phyloP scores from a whole-genome alignment of 441 rosid genomes.

The Pelargonium citronellum region DNA sequence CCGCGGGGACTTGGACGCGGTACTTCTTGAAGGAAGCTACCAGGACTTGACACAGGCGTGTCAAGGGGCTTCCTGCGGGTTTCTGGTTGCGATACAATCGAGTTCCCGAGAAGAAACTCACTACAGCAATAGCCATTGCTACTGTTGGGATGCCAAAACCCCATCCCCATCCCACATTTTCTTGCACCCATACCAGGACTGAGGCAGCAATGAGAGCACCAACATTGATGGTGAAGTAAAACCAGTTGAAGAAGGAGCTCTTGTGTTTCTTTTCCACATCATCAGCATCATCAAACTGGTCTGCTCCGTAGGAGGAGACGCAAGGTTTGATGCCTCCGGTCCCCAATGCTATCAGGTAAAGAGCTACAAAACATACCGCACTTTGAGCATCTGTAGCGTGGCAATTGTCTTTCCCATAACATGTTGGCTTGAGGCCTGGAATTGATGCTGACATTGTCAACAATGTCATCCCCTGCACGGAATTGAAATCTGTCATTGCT shows the following conservation, averaged over 20 bases:
- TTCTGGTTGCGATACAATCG: constrained; percentile 58
- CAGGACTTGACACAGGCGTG: constrained; percentile 72
- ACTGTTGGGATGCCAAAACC: constrained; percentile 87
- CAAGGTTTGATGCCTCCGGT: constrained; percentile 96
- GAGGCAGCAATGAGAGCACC: constrained; percentile 87
- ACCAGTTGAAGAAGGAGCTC: constrained; percentile 90
- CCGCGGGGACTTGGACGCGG: constrained; percentile 55
- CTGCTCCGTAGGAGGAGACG: constrained; percentile 92
- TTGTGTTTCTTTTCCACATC: constrained; percentile 63
- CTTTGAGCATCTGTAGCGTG: constrained; percentile 45
- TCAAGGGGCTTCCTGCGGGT: constrained; percentile 90
- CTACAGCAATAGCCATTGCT: constrained; percentile 71
- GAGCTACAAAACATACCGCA: constrained; percentile 55
- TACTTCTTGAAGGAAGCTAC: constrained; percentile 73
- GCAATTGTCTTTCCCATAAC: constrained; percentile 41
- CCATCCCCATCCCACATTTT: constrained; percentile 97
- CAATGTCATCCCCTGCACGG: constrained; percentile 73
- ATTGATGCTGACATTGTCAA: constrained; percentile 70
- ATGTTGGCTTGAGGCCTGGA: constrained; percentile 60
- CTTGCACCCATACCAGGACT: constrained; percentile 84
- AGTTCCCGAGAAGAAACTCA: constrained; percentile 71
- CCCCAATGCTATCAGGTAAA: constrained; percentile 87
- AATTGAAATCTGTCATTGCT: neutral
- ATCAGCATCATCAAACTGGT: constrained; percentile 83
- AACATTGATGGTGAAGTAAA: constrained; percentile 75